These are phyloP conservation scores for Podospora sp. DNA, from an alignment of 495 filamentous ascomycete species.

Conservation along the genomic window DNA sequence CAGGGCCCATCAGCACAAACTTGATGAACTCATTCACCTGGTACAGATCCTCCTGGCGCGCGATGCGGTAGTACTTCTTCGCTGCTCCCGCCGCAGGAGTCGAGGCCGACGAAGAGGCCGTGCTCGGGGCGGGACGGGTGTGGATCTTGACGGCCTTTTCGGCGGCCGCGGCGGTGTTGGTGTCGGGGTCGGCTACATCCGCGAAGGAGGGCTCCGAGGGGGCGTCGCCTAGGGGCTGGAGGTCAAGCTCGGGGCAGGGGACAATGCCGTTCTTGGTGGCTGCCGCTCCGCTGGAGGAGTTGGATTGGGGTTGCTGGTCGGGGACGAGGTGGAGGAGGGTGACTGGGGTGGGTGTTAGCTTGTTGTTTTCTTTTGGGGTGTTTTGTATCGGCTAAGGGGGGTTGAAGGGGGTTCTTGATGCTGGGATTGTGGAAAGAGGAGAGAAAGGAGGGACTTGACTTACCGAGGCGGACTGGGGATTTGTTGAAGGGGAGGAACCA, in stretches of 20 bases:
- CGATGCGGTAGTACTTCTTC: constrained; percentile 61
- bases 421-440: too few relatives aligned
- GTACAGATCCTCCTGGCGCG: constrained; percentile 79
- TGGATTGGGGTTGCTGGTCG: neutral
- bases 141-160: constrained; percentile 8
- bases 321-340: constrained; percentile 68
- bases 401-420: too few relatives aligned
- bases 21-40: constrained; percentile 77
- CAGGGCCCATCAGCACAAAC: constrained; percentile 58
- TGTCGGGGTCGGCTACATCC: constrained; percentile 20
- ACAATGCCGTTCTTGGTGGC: constrained; percentile 8
- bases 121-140: neutral
- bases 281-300: constrained; percentile 18
- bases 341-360: too few relatives aligned
- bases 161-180: constrained; percentile 9
- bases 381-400: too few relatives aligned
- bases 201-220: constrained; percentile 32
- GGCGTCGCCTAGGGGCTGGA: constrained; percentile 11
- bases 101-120: neutral
- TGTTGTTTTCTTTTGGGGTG: too few relatives aligned
- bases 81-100: too few relatives aligned
- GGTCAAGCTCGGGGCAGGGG: neutral
- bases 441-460: too few relatives aligned
- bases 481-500: constrained; percentile 76
- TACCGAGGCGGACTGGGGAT: constrained; percentile 66